Base-by-base conservation (phyloP, 2,329 filamentous ascomycete species). In the Ophiostoma ulmi region DNA sequence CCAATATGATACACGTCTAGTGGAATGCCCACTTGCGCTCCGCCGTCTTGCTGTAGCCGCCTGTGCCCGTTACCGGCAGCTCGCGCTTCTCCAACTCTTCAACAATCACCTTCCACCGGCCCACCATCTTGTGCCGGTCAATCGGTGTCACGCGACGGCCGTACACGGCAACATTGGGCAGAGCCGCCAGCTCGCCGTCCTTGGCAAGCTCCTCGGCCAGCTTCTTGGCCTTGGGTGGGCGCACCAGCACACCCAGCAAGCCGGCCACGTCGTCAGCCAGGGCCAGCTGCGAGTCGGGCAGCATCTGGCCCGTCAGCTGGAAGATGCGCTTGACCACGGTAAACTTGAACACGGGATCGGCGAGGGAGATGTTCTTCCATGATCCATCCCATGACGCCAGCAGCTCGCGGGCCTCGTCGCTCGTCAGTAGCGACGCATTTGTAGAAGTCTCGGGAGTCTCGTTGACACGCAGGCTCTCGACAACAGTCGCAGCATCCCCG, bases 311-410 rank as follows among this genome's bases (percentile, higher is more conserved):
- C n/a, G 90, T 94, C 72, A 97, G 84, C 78, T 95, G 91, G 78
- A 90, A 88, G 73, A 93, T 82, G 72, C 92, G 90, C 81, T 97
- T 97, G 76, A 89, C 82, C 85, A 95, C 92, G 71, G 88, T 87
- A 82, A 95, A 94, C 78, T 91, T 93, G 74, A 91, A 77, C 58
- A 82, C 78, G 1, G 82, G 79, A 74, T 92, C 85, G 22, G 80
- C 77, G 38, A 95, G 77, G 3, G 84, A 80, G 17, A 89, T 79
- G 6, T 80, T 75, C 77, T 87, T 86, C 88, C 89, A 92, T 69
- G 82, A 82, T 13, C 79, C 75, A 72, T 85, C 68, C 83, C 84
- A 87, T 1, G 79, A 75, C 74, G 81, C 78, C 69, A 81, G 75
- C 61, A 84, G 77, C 73, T 80, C 78, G 41, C 75, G 76, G 1